Evolutionary conservation across 2,329 filamentous ascomycete species (phyloP), one percentile per base, ranked within the genome.

Genomic region (Alternaria arbusti): DNA sequence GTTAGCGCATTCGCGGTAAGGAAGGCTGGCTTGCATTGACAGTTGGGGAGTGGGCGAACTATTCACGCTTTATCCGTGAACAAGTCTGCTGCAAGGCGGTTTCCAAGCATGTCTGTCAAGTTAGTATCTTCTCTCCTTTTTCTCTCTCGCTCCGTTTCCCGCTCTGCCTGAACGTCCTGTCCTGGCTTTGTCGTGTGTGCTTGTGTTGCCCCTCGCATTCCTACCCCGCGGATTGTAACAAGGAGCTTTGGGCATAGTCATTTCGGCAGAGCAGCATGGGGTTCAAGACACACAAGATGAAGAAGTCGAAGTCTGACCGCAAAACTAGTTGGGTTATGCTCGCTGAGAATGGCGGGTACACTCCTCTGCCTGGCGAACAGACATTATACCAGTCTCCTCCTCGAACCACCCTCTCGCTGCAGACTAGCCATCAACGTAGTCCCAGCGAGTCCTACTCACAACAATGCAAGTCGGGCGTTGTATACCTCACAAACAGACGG

Each of bases 291-390:
- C 52, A 62, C n/a, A 70, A 57, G 40, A 73, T 67, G 70, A 71
- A 64, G 54, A 77, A 74, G 66, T 68, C 55, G 54, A 75, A 70
- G 63, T 68, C 76, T 79, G 68, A 78, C 65, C 66, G 74, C 40
- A 78, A 78, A 61, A 72, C 72, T 78, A 92, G 90, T 79, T 97
- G 95, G 95, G 95, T 97, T 49, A 97, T 97, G 94, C 89, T 97
- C 75, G 89, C 91, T 76, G 87, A 91, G 76, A 78, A 79, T 52
- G 83, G 86, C 64, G 89, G 90, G 63, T 96, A 97, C 81, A 90
- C 96, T 76, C 92, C 91, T 75, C 88, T 97, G 50, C 92, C 92
- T 47, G 90, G 91, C 77, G 95, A 98, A 83, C 89, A 89, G 71
- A 89, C 93, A 66, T 86, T 96, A 63, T 92, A 92, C 81, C 91